Evolutionary conservation across 345 rosid species (phyloP).

Genomic region (Lenwebbia sp.): DNA sequence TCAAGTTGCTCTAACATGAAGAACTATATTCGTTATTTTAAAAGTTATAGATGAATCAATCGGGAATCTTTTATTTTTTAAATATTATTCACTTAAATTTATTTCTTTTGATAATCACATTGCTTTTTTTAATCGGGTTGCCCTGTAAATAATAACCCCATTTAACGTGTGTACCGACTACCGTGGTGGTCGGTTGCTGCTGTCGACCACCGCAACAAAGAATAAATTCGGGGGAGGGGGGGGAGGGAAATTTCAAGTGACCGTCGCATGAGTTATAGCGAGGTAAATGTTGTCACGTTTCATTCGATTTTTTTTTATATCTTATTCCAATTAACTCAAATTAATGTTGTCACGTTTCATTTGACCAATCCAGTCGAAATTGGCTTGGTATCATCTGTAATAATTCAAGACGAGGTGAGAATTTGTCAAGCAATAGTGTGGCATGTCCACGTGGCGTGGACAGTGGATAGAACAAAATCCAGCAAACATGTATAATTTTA

Average conservation of each 20-base stretch:
- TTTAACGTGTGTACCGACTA: no score
- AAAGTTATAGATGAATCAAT: background rate
- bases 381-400: background rate
- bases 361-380: background rate
- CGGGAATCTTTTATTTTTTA: rapidly evolving
- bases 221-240: no score
- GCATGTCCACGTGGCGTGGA: background rate
- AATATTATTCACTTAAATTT: background rate
- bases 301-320: no score
- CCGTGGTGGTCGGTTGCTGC: no score
- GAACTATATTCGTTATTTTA: rapidly evolving
- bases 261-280: no score
- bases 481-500: background rate
- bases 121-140: background rate
- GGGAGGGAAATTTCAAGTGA: no score
- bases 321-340: background rate
- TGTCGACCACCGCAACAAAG: no score
- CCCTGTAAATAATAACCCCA: background rate
- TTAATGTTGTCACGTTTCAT: background rate
- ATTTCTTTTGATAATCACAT: background rate
- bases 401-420: background rate
- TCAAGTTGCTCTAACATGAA: background rate
- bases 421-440: background rate
- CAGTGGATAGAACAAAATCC: background rate
- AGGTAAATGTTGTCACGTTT: no score